Base-by-base conservation (phyloP, 495 filamentous ascomycete genomes). In the Neurospora sp. region DNA sequence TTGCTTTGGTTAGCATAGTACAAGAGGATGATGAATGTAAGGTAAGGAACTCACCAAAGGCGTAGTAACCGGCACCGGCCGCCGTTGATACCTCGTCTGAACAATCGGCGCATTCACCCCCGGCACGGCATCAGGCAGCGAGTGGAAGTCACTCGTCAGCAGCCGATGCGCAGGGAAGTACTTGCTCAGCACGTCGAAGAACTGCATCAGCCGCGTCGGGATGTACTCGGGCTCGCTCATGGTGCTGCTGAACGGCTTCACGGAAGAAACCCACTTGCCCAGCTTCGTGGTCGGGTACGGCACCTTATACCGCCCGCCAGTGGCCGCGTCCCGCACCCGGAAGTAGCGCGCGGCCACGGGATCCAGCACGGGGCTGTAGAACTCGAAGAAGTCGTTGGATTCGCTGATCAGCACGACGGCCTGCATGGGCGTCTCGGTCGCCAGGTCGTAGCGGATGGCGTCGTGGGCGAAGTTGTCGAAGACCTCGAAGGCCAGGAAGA, bases 391-490 rank as follows among this genome's bases (percentile, higher is more conserved):
- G 73, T 98, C 94, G 77, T 95, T 94, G n/a, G 87, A 77, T 10
- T 82, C 82, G 78, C 97, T 93, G 81, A 98, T 93, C 31, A 98
- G 82, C 12, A 97, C 96, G 45, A 87, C 88, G 47, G 93, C 93
- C 82, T 99, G 96, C 68, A 96, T 86, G 0, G 94, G 90, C 68
- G 89, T 78, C 77, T 92, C 90, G 20, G 93, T 96, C 41, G 81
- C 77, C 7, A 87, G 82, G 80, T 97, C 89, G 85, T 97, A 98
- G 75, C 96, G 93, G 76, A 99, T 88, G 47, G 89, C 86, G 83
- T 99, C 96, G 83, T 99, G 96, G 31, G 92, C 90, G 82, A 99
- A 98, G 82, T 99, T 99, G 83, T 99, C 96, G 77, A 98, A 94
- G 71, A 99, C 96, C 79, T 99, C 96, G 76, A 99, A 90, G n/a